Percentiles rank a stretch among this genome's conserved stretches.
These are phyloP conservation scores for Magnaporthiopsis poae DNA, from an alignment of 2,329 filamentous ascomycete genomes.

Conservation along the genomic window DNA sequence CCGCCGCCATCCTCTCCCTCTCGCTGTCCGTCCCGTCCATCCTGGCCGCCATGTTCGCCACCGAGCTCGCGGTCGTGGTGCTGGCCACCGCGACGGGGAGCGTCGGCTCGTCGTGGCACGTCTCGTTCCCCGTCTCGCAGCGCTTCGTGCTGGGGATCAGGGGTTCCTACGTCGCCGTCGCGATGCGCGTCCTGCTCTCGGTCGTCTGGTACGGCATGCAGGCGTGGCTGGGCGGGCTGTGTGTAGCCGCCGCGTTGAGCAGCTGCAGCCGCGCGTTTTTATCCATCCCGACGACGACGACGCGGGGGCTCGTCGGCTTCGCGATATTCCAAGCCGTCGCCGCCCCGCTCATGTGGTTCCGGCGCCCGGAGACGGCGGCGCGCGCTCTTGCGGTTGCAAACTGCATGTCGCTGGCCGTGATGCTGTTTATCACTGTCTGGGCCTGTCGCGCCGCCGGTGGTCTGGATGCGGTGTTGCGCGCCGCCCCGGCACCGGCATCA, in stretches of 20 bases:
- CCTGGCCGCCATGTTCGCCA: conserved; percentile 21
- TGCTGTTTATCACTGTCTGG: conserved; percentile 27
- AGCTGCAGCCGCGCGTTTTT: conserved; percentile 16
- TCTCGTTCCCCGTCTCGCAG: conserved; percentile 32
- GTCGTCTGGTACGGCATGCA: conserved; percentile 31
- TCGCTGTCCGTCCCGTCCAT: conserved; percentile 12
- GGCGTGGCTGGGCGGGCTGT: conserved; percentile 20
- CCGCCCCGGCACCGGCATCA: not conserved
- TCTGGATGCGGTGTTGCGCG: conserved; percentile 19
- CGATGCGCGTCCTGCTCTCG: conserved; percentile 28
- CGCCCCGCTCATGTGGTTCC: conserved; percentile 32
- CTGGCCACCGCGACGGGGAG: conserved; percentile 27
- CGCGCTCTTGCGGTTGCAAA: conserved; percentile 21
- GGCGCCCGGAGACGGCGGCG: conserved; percentile 28
- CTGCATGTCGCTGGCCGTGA: conserved; percentile 20
- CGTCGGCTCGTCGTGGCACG: conserved; percentile 30
- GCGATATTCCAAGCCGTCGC: conserved; percentile 19
- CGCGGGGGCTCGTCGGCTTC: conserved; percentile 22
- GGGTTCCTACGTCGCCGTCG: conserved; percentile 28
- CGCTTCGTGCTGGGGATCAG: conserved; percentile 31
- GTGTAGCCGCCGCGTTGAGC: conserved; percentile 18
- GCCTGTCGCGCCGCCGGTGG: conserved; percentile 23
- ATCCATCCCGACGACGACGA: conserved; percentile 3
- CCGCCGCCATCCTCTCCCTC: conserved; percentile 11
- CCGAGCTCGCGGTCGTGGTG: conserved; percentile 26